These are phyloP conservation scores for Magnaporthiopsis rhizophila DNA, from an alignment of 2,329 filamentous ascomycete genomes.

Conservation along the genomic window DNA sequence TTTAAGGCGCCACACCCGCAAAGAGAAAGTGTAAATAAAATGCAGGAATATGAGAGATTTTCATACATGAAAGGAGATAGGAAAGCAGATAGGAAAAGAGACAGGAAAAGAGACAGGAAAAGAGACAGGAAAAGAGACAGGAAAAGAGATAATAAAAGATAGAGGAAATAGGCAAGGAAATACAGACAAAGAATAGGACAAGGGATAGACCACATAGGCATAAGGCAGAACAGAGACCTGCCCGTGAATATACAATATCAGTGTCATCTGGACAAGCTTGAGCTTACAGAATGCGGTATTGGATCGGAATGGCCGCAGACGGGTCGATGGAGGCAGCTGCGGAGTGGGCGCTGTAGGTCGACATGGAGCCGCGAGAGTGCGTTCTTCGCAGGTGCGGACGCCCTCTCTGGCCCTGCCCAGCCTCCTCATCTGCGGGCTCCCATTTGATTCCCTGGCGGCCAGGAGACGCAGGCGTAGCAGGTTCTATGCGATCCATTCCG, in stretches of 20 bases:
- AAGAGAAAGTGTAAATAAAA: too few relatives aligned
- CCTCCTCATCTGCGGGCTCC: slow-evolving; percentile 8
- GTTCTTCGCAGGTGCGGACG: not conserved
- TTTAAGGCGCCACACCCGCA: too few relatives aligned
- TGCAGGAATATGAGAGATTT: too few relatives aligned
- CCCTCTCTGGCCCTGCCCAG: not conserved
- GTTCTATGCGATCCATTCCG: slow-evolving; percentile 4
- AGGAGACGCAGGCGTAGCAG: not conserved
- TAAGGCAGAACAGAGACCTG: not conserved
- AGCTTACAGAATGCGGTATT: slow-evolving; percentile 45
- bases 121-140: too few relatives aligned
- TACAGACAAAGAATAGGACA: too few relatives aligned
- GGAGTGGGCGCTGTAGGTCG: slow-evolving; percentile 30
- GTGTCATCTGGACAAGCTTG: not conserved
- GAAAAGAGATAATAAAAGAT: too few relatives aligned
- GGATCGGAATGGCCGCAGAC: slow-evolving; percentile 37
- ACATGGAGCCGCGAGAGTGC: slow-evolving; percentile 25
- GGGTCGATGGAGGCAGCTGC: slow-evolving; percentile 27
- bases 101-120: too few relatives aligned
- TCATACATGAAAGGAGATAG: too few relatives aligned
- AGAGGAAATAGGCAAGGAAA: too few relatives aligned
- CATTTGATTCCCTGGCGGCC: slow-evolving; percentile 5
- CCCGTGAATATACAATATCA: not conserved
- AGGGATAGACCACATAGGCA: too few relatives aligned
- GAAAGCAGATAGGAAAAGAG: too few relatives aligned